Base-by-base conservation (phyloP, 176 grass and related monocot species). In the Thinopyrum elongatum region DNA sequence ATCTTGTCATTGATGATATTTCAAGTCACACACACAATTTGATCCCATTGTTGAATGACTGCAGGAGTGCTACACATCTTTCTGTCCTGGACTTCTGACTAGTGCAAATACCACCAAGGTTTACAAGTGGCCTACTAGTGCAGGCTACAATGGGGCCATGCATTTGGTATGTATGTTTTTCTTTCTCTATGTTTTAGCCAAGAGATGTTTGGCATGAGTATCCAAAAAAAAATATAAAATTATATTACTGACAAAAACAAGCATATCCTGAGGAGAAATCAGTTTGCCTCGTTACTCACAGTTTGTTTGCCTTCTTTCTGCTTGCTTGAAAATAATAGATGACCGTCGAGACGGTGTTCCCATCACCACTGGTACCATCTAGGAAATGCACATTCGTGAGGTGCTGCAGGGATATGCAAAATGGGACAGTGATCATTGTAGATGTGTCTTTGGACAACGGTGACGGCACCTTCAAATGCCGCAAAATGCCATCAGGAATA, bases 401-500 rank as follows among this genome's bases (percentile, higher is more conserved):
- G 46, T 82, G 79, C 41, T 92, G 91, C 73, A 88, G 77, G 64
- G 66, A 19, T 53, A 79, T 91, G 39, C 49, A 66, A 3, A 63
- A 90, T 1, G 87, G 89, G 46, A 23, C 70, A 21, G 29, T 65
- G 60, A 87, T 68, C 7, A 27, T 96, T 17, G 82, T 88, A 36
- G 94, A 96, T 15, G 87, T 96, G 14, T 94, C 91, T 29, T 46
- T 90, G 23, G 76, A 94, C 19, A 68, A 44, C 7, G 53, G 85
- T 15, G 60, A 39, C 23, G 59, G 65, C 23, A 31, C 70, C 6
- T 29, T 65, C 68, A 82, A 34, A 38, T 91, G 74, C 83, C 87
- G 68, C n/a, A 94, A 81, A 87, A 78, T 90, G 78, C 89, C 94
- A 51, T 96, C 94, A n/a, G 94, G 94, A 8, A 2, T 88, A 26